Conservation (phyloP, 2,329 filamentous ascomycete genomes). For the Aspergillus pseudonomiae region DNA sequence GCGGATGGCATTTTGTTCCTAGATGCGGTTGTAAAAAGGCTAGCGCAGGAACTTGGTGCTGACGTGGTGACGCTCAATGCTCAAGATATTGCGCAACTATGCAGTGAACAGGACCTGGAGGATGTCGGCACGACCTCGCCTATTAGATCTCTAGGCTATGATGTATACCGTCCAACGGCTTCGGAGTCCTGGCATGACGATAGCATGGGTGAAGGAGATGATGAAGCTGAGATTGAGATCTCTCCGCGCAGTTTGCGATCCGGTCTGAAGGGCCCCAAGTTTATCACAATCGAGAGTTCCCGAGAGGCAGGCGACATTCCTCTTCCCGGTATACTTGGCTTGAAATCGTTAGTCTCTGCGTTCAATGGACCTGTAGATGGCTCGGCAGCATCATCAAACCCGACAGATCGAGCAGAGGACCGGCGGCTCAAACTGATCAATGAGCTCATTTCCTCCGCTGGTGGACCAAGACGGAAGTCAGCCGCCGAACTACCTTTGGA, state of each 20-base stretch:
- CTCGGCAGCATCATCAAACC: constrained; percentile 19
- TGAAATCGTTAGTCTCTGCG: constrained; percentile 38
- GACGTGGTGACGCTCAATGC: constrained; percentile 49
- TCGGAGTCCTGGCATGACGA: constrained; percentile 43
- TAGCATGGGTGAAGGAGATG: constrained; percentile 50
- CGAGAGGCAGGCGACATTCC: constrained; percentile 36
- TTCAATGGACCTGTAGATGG: constrained; percentile 33
- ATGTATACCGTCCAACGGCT: constrained; percentile 50
- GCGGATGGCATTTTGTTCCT: constrained; percentile 59
- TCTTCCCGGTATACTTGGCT: constrained; percentile 34
- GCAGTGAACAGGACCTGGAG: constrained; percentile 45
- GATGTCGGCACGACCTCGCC: constrained; percentile 37
- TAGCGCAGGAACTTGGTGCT: constrained; percentile 60
- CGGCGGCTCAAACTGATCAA: constrained; percentile 40
- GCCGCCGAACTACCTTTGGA: constrained; percentile 13
- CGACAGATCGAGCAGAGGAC: constrained; percentile 30
- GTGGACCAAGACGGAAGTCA: constrained; percentile 14
- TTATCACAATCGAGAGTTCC: constrained; percentile 39
- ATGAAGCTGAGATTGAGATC: constrained; percentile 31
- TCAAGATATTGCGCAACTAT: constrained; percentile 50
- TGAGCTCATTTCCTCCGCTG: constrained; percentile 35
- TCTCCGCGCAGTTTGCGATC: constrained; percentile 25
- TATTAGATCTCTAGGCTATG: constrained; percentile 55
- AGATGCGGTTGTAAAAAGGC: constrained; percentile 63
- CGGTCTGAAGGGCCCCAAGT: constrained; percentile 28